phyloP scores from a whole-genome alignment of 208 protist species.

The Trypanosoma brucei region DNA sequence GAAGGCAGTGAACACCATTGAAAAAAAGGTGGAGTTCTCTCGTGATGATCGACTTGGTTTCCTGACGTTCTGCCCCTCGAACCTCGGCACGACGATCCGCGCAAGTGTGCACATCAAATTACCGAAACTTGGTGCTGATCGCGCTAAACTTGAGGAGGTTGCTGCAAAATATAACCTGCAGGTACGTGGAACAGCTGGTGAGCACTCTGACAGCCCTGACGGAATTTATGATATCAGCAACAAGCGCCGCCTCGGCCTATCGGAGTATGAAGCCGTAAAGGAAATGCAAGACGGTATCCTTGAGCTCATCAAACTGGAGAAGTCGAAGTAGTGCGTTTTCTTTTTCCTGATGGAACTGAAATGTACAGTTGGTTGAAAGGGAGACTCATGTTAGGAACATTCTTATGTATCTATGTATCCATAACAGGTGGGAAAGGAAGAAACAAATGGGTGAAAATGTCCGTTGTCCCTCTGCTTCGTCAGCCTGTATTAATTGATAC shows the following conservation, averaged over 20 bases:
- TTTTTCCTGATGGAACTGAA: not conserved
- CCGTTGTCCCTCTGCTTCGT: too few species aligned
- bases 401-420: too few species aligned
- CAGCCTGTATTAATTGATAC: too few species aligned
- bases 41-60: constrained; percentile 45
- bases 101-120: constrained; percentile 56
- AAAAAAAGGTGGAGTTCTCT: constrained; percentile 48
- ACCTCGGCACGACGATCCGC: constrained; percentile 53
- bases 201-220: constrained; percentile 44
- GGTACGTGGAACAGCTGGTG: constrained; percentile 51
- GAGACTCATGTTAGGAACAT: too few species aligned
- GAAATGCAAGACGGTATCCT: constrained; percentile 59
- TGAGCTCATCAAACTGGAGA: constrained; percentile 48
- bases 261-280: constrained; percentile 44
- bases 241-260: constrained; percentile 52
- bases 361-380: too few species aligned
- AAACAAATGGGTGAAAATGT: too few species aligned
- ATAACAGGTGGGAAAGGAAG: too few species aligned
- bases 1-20: constrained; percentile 26
- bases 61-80: constrained; percentile 55
- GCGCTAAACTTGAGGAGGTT: constrained; percentile 43
- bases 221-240: constrained; percentile 69
- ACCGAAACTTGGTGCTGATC: constrained; percentile 39
- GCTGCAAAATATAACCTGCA: constrained; percentile 44
- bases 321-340: constrained; percentile 18